Conservation (phyloP, 805 yeast species). For the Myxozyma geophila region DNA sequence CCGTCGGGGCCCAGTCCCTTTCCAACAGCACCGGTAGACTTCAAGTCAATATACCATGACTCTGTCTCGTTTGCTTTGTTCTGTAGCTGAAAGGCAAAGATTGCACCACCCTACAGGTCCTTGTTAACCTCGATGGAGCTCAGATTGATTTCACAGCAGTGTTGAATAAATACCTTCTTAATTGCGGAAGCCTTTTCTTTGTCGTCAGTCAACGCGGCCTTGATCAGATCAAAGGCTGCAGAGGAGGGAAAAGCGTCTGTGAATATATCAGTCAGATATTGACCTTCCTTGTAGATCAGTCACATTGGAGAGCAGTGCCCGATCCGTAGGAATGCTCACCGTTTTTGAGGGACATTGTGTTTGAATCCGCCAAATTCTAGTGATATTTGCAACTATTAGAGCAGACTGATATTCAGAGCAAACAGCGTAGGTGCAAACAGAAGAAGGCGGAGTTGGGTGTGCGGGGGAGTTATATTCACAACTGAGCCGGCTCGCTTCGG, state of each 20-base stretch:
- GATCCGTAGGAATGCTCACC: constrained; percentile 13
- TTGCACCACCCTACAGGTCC: constrained; percentile 55
- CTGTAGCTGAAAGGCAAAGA: constrained; percentile 68
- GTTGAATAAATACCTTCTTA: constrained; percentile 39
- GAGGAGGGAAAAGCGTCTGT: constrained; percentile 47
- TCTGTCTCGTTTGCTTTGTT: constrained; percentile 62
- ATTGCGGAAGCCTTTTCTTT: constrained; percentile 44
- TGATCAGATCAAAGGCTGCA: constrained; percentile 47
- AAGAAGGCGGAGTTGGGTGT: background rate
- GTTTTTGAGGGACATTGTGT: constrained; percentile 24
- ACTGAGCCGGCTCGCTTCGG: constrained; percentile 2
- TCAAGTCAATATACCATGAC: constrained; percentile 72
- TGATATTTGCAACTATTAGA: background rate
- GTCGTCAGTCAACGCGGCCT: constrained; percentile 43
- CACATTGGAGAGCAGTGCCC: background rate
- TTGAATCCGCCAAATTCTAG: background rate
- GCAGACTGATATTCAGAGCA: background rate
- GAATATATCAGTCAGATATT: background rate
- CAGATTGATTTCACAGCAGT: too few species aligned
- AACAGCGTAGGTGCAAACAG: background rate
- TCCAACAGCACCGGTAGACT: constrained; percentile 59
- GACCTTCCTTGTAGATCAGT: background rate
- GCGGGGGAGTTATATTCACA: background rate
- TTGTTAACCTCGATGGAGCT: background rate
- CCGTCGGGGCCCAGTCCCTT: constrained; percentile 50